Evolutionary conservation across 345 rosid species (phyloP), one percentile per base, ranked within the genome.

Genomic region (Pelargonium nanum): DNA sequence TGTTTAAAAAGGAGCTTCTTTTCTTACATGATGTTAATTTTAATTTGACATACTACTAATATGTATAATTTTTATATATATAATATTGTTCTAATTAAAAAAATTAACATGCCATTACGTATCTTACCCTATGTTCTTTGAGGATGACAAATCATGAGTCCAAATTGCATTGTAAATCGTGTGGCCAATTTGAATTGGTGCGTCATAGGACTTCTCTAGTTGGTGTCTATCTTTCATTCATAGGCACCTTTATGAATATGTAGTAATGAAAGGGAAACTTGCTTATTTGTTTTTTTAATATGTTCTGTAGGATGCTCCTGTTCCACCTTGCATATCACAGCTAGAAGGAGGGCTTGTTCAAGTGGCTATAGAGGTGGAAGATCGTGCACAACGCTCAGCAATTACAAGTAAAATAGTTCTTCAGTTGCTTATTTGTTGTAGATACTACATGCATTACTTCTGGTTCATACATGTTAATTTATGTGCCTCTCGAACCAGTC

Each of bases 361-460:
- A 71, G 91, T 91, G 63, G 97, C 96, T 58, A 91, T 91, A 61
- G 96, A 91, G 79, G 97, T 91, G 65, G 97, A 91, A 80, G 97
- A 86, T 71, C 94, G 91, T 66, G 91, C 97, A 19, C 97, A 91
- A 54, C 91, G 94, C 56, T 85, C 96, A 26, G 96, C 97, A 62
- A 88, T 88, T 72, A 85, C 97, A 60, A 87, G 95, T 89, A 89
- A 59, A 13, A 9, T 34, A 22, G 45, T 25, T 59, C 24, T 23
- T 30, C 52, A 59, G 0, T 40, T 10, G 48, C 48, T 40, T 17
- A 17, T 40, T 40, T 9, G 67, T n/a, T n/a, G n/a, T n/a, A 22
- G 48, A 66, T 20, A 26, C 48, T 53, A 23, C 22, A 19, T 48
- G 22, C 32, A 32, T 60, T 21, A 52, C 55, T 20, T 52, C 21